These are phyloP conservation scores for Zea luxurians DNA, from an alignment of 176 grass and related monocot genomes.

Conservation along the genomic window DNA sequence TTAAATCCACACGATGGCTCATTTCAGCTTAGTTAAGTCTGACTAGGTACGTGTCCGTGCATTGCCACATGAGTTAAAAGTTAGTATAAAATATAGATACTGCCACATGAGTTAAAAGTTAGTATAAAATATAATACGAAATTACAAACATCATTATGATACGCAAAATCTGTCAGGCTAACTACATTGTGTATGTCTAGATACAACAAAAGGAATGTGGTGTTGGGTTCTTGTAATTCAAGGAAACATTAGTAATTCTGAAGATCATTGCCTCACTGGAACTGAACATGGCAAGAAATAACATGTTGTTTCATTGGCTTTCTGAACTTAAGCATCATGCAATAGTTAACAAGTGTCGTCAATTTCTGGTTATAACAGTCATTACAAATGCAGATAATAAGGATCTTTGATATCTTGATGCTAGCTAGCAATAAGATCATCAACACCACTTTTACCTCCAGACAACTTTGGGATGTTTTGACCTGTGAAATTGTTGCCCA, in stretches of 20 bases:
- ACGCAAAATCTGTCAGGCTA: conserved; percentile 3
- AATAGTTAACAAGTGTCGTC: conserved; percentile 93
- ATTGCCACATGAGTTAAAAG: no score
- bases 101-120: no score
- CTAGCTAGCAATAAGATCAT: conserved; percentile 97
- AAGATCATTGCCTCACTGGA: conserved; percentile 3
- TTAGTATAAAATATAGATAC: no score
- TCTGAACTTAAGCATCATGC: conserved; percentile 79
- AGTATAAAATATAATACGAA: no score
- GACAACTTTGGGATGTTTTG: conserved; percentile 73
- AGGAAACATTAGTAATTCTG: background rate
- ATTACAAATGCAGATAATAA: conserved; percentile 94
- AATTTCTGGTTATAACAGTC: conserved; percentile 97
- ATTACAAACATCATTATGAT: no score
- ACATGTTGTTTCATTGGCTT: conserved; percentile 99
- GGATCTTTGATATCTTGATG: conserved; percentile 95
- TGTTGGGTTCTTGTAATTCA: conserved; percentile 1
- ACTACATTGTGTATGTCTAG: conserved; percentile 11
- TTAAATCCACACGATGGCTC: no score
- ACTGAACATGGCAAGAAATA: conserved; percentile 33
- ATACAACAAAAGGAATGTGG: conserved; percentile 7
- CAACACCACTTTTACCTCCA: conserved; percentile 96
- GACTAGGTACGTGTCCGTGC: no score
- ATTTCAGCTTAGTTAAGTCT: no score
- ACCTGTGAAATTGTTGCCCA: conserved; percentile 51